Conservation (phyloP, 352 stramenopile species). For the Phytophthora hybrid region DNA sequence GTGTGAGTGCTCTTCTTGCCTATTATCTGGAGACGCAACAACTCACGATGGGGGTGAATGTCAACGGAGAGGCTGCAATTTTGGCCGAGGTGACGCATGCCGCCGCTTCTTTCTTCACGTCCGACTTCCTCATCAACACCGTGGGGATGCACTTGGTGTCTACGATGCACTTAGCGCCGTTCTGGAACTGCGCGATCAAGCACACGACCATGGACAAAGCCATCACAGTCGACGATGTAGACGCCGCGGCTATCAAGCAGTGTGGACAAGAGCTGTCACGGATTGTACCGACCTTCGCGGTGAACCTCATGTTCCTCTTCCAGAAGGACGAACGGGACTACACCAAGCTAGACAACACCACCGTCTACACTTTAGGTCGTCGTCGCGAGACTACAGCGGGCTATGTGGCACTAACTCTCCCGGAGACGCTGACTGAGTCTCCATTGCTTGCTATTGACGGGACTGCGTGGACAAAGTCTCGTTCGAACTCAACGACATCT, state of each 20-base stretch:
- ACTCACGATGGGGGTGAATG: conserved; percentile 46
- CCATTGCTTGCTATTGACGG: conserved; percentile 45
- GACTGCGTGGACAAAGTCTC: conserved; percentile 41
- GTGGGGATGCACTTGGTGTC: conserved; percentile 47
- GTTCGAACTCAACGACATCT: background rate
- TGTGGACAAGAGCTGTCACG: conserved; percentile 30
- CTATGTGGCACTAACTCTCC: conserved; percentile 29
- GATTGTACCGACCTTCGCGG: conserved; percentile 40
- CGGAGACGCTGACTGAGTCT: conserved; percentile 42
- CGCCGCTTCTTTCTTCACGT: conserved; percentile 38
- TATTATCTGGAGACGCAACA: conserved; percentile 42
- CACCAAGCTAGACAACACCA: conserved; percentile 52
- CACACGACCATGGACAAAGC: conserved; percentile 51
- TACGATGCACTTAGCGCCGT: conserved; percentile 46
- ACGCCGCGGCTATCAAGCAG: conserved; percentile 27
- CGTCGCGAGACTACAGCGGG: conserved; percentile 30
- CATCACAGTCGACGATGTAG: conserved; percentile 34
- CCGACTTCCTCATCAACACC: conserved; percentile 44
- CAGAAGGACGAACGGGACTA: conserved; percentile 51
- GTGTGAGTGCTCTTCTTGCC: conserved; percentile 27
- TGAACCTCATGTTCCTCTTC: conserved; percentile 56
- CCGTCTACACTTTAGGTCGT: conserved; percentile 41
- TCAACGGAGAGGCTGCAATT: conserved; percentile 50
- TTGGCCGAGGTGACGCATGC: conserved; percentile 51
- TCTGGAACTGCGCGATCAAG: conserved; percentile 57